Conservation (phyloP, 1,284 basidiomycete genomes). For the Pseudozyma hubeiensis region DNA sequence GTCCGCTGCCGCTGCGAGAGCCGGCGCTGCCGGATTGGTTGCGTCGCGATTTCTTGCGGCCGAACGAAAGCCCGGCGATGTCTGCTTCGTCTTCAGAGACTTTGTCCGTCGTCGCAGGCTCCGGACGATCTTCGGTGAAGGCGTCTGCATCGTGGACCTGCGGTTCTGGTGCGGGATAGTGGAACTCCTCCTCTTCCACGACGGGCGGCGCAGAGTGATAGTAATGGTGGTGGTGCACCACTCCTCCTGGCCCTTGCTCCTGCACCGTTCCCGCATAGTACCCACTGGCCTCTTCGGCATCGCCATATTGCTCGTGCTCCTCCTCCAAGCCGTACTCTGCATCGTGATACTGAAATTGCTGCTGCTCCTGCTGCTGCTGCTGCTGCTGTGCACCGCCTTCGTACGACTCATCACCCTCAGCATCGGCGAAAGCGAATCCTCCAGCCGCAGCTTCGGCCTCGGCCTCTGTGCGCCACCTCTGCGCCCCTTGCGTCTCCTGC, state of each 20-base stretch:
- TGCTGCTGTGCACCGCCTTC: slow-evolving; percentile 11
- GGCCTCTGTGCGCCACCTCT: slow-evolving; percentile 51
- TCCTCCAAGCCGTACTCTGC: slow-evolving; percentile 11
- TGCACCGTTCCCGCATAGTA: slow-evolving; percentile 32
- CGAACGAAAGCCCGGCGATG: slow-evolving; percentile 58
- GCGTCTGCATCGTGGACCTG: background rate
- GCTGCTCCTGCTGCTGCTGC: background rate
- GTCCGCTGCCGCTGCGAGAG: slow-evolving; percentile 26
- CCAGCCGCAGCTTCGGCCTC: slow-evolving; percentile 61
- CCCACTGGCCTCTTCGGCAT: slow-evolving; percentile 32
- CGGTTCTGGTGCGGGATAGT: slow-evolving; percentile 4
- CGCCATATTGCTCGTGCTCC: slow-evolving; percentile 36
- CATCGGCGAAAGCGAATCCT: slow-evolving; percentile 47
- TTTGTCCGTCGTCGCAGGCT: slow-evolving; percentile 9
- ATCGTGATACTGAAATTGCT: slow-evolving; percentile 25
- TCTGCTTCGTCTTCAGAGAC: slow-evolving; percentile 60
- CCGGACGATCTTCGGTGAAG: background rate
- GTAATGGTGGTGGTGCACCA: slow-evolving; percentile 62
- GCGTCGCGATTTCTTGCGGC: slow-evolving; percentile 34
- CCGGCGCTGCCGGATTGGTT: slow-evolving; percentile 25
- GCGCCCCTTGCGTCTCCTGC: slow-evolving; percentile 31
- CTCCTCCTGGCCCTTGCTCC: slow-evolving; percentile 35
- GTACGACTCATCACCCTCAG: slow-evolving; percentile 15
- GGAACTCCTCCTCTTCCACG: slow-evolving; percentile 11
- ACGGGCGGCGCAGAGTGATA: slow-evolving; percentile 40